These are phyloP conservation scores for Ascochyta lentis DNA, from an alignment of 2,329 filamentous ascomycete species.

Conservation along the genomic window DNA sequence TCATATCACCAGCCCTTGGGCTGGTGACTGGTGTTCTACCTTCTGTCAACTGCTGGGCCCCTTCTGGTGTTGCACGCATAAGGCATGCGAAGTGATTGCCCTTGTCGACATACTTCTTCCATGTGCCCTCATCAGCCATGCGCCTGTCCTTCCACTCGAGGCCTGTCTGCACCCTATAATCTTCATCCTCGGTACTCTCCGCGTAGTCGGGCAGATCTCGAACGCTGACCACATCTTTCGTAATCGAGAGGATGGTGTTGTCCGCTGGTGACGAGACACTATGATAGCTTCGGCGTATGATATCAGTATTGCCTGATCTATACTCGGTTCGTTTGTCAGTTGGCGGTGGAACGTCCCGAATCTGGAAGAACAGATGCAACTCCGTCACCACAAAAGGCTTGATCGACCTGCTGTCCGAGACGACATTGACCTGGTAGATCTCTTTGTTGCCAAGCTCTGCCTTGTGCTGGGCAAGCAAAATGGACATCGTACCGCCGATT, in stretches of 20 bases:
- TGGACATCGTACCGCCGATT: slow-evolving; percentile 25
- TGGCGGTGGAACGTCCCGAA: slow-evolving; percentile 20
- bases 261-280: neutral
- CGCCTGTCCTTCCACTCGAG: neutral
- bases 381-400: neutral
- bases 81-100: neutral
- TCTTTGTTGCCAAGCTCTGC: slow-evolving; percentile 27
- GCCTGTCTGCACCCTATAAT: neutral
- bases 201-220: neutral
- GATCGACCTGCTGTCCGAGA: slow-evolving; percentile 8
- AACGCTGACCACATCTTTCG: neutral
- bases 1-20: neutral
- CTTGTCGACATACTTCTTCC: slow-evolving; percentile 9
- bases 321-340: neutral
- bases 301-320: neutral
- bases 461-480: slow-evolving; percentile 25
- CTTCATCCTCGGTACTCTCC: neutral
- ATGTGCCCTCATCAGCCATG: slow-evolving; percentile 4
- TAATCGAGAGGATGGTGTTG: neutral
- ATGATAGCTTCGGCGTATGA: neutral
- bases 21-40: neutral
- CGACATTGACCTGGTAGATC: slow-evolving; percentile 19
- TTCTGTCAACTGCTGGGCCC: neutral
- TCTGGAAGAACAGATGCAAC: slow-evolving; percentile 24
- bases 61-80: slow-evolving; percentile 8